Conservation (phyloP, 345 rosid genomes). For the Eucalyptus virginea region DNA sequence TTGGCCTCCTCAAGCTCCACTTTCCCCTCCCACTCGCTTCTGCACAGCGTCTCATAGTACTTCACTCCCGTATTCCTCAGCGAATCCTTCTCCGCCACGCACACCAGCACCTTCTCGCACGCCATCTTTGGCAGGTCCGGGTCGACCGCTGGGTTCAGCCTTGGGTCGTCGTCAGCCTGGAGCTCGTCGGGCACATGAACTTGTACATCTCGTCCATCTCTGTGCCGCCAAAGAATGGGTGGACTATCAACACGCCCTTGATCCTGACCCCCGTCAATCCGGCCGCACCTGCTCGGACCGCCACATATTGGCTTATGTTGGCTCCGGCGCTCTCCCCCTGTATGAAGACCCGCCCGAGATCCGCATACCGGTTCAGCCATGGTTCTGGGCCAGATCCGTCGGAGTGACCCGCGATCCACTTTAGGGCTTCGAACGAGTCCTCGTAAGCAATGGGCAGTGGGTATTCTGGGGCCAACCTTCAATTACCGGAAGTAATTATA, state of each 20-base stretch:
- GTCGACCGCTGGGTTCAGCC: slow-evolving; percentile 15
- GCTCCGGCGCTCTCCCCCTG: slow-evolving; percentile 67
- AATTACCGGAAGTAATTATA: background rate
- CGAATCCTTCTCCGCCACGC: slow-evolving; percentile 25
- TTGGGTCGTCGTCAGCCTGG: slow-evolving; percentile 14
- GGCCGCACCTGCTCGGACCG: slow-evolving; percentile 3
- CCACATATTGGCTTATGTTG: slow-evolving; percentile 32
- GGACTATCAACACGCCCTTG: slow-evolving; percentile 17
- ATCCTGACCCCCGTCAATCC: slow-evolving; percentile 7
- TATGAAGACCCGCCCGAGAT: slow-evolving; percentile 22
- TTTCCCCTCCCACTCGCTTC: slow-evolving; percentile 15
- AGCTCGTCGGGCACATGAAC: slow-evolving; percentile 12
- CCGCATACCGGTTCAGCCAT: slow-evolving; percentile 33
- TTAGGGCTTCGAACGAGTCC: slow-evolving; percentile 38
- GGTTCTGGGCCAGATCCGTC: slow-evolving; percentile 21
- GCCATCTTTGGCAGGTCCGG: slow-evolving; percentile 10
- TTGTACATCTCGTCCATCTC: slow-evolving; percentile 13
- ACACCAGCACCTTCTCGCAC: slow-evolving; percentile 20
- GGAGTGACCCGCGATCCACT: slow-evolving; percentile 36
- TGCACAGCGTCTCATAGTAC: slow-evolving; percentile 8
- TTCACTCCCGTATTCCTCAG: slow-evolving; percentile 12
- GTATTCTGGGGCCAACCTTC: slow-evolving; percentile 51
- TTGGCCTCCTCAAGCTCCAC: slow-evolving; percentile 8
- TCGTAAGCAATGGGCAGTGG: slow-evolving; percentile 41
- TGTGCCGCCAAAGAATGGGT: slow-evolving; percentile 32